These are phyloP conservation scores for Lactarius akahatsu DNA, from an alignment of 768 basidiomycete species.

Conservation along the genomic window DNA sequence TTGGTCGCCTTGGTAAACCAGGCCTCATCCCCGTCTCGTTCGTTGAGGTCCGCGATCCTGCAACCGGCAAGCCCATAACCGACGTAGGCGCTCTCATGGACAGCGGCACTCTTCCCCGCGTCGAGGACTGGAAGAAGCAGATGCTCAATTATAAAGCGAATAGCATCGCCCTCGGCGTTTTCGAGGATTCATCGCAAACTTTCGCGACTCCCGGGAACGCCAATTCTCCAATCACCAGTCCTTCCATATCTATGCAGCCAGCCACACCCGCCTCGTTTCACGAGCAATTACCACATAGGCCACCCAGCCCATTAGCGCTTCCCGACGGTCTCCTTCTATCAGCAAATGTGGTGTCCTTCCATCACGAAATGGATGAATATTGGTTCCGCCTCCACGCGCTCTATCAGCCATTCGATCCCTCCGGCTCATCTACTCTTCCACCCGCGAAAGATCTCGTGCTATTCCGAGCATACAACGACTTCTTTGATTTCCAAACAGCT, in stretches of 20 bases:
- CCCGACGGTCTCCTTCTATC: constrained; percentile 83
- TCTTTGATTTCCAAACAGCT: constrained; percentile 94
- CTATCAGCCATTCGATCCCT: constrained; percentile 77
- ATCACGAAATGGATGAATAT: constrained; percentile 92
- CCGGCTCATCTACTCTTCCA: constrained; percentile 56
- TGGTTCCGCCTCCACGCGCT: constrained; percentile 95
- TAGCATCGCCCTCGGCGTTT: constrained; percentile 90
- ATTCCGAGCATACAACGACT: constrained; percentile 96
- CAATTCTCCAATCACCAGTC: constrained; percentile 21
- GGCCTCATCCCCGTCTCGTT: constrained; percentile 97
- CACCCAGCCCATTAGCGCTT: constrained; percentile 49
- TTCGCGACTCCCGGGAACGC: constrained; percentile 36
- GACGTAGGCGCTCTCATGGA: constrained; percentile 81
- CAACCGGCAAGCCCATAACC: constrained; percentile 73
- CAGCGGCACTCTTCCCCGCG: constrained; percentile 83
- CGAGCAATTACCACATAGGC: constrained; percentile 36
- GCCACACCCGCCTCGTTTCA: constrained; percentile 31
- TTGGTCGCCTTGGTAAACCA: constrained; percentile 90
- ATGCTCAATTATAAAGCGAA: constrained; percentile 95
- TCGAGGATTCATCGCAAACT: constrained; percentile 59
- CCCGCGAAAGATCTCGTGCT: constrained; percentile 77
- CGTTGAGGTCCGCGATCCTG: constrained; percentile 93
- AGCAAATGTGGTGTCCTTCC: constrained; percentile 94
- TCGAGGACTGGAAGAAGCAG: constrained; percentile 99
- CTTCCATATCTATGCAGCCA: constrained; percentile 26